These are phyloP conservation scores for Erigeron canadensis DNA, from an alignment of 129 eudicot genomes.

Conservation along the genomic window DNA sequence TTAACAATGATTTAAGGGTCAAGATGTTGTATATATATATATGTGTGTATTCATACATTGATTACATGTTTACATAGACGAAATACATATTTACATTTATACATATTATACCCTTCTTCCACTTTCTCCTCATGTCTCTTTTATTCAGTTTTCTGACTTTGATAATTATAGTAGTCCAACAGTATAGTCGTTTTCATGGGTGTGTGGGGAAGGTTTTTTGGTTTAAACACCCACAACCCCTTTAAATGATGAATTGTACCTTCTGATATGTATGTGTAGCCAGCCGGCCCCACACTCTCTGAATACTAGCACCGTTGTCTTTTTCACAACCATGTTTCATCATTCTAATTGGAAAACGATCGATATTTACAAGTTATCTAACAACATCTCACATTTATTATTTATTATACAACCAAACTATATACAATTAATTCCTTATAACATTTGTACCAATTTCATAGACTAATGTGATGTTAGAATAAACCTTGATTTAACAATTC, in stretches of 20 bases:
- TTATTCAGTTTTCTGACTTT: background rate
- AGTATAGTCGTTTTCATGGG: constrained; percentile 16
- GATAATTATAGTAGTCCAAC: background rate
- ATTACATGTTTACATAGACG: too few relatives aligned
- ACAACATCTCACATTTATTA: too few relatives aligned
- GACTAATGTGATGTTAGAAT: too few relatives aligned
- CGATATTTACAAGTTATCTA: too few relatives aligned
- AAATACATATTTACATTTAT: too few relatives aligned
- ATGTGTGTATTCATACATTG: too few relatives aligned
- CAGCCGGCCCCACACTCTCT: constrained; percentile 6
- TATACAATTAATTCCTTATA: too few relatives aligned
- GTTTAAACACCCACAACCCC: background rate
- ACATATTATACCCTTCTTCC: background rate
- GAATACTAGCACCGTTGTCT: background rate
- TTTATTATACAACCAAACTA: too few relatives aligned
- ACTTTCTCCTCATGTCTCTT: background rate
- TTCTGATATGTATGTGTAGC: background rate
- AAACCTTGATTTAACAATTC: too few relatives aligned
- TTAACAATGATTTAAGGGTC: too few relatives aligned
- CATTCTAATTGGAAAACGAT: background rate
- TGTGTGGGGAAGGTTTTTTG: background rate
- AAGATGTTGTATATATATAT: too few relatives aligned
- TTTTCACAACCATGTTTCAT: background rate
- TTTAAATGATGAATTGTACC: constrained; percentile 14
- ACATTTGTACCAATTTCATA: too few relatives aligned